Conservation (phyloP, 768 basidiomycete species). For the Galerina marginata region DNA sequence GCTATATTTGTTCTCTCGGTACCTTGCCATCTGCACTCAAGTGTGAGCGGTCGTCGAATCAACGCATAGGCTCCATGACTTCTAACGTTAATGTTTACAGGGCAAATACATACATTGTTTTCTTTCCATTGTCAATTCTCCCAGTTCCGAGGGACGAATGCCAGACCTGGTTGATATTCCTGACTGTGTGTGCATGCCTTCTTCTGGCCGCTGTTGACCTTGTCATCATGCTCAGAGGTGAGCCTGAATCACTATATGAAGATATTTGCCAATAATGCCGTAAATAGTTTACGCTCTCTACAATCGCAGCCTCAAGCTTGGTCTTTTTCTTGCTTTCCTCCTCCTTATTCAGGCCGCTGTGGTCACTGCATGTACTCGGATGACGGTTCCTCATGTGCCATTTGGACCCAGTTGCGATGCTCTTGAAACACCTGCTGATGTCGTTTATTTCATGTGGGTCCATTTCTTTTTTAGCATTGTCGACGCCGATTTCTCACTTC, state of each 20-base stretch:
- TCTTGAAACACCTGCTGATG: conserved; percentile 18
- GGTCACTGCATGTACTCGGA: conserved; percentile 14
- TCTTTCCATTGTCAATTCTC: conserved; percentile 9
- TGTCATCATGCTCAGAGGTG: conserved; percentile 23
- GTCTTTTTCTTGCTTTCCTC: conserved; percentile 11
- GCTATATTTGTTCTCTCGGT: conserved; percentile 20
- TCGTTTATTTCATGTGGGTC: conserved; percentile 21
- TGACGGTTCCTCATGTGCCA: conserved; percentile 14
- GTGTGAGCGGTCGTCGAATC: conserved; percentile 10
- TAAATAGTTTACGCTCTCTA: conserved; percentile 20
- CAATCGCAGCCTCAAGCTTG: conserved; percentile 16
- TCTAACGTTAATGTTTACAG: not conserved
- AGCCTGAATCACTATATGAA: not conserved
- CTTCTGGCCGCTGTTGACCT: conserved; percentile 18
- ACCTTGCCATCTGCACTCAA: conserved; percentile 19
- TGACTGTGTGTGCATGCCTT: conserved; percentile 16
- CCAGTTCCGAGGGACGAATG: conserved; percentile 16
- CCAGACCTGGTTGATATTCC: conserved; percentile 18
- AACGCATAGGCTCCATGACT: not conserved
- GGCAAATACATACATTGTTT: conserved; percentile 13
- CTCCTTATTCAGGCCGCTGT: conserved; percentile 13
- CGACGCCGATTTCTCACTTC: not conserved
- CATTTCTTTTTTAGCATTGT: too few relatives aligned
- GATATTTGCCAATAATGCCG: not conserved
- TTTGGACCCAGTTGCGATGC: conserved; percentile 22